Conservation (phyloP, 2,329 filamentous ascomycete genomes). For the Bipolaris victoriae region DNA sequence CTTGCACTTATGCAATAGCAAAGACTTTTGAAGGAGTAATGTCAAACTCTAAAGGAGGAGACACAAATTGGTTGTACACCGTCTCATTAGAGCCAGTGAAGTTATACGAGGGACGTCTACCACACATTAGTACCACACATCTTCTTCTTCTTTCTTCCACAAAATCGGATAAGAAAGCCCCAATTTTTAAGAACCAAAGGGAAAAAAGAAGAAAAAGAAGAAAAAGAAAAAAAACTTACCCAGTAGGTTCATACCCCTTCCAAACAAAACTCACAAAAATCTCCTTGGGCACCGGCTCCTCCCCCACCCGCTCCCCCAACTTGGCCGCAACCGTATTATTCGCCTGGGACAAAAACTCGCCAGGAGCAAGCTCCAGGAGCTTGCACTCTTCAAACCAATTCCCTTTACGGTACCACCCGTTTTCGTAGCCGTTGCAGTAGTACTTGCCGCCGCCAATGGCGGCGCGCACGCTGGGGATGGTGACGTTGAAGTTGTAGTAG, state of each 20-base stretch:
- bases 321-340: conserved; percentile 27
- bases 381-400: conserved; percentile 14
- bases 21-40: too few relatives aligned
- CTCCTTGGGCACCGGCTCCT: background rate
- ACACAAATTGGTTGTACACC: too few relatives aligned
- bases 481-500: conserved; percentile 34
- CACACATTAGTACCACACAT: conserved; percentile 8
- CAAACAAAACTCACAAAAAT: conserved; percentile 2
- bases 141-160: too few relatives aligned
- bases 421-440: conserved; percentile 26
- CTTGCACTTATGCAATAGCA: too few relatives aligned
- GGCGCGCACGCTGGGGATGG: conserved; percentile 17
- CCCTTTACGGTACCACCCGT: conserved; percentile 19
- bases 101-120: conserved; percentile 18
- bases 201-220: too few relatives aligned
- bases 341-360: conserved; percentile 3
- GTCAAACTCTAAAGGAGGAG: too few relatives aligned
- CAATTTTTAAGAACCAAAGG: too few relatives aligned
- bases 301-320: conserved; percentile 3
- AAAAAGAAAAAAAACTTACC: background rate
- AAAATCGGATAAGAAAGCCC: too few relatives aligned
- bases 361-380: conserved; percentile 10
- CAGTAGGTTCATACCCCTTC: background rate
- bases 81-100: conserved; percentile 14
- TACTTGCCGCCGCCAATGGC: conserved; percentile 22